Evolutionary conservation across 2,329 filamentous ascomycete species (phyloP).

Genomic region (Colletotrichum brevisporum): DNA sequence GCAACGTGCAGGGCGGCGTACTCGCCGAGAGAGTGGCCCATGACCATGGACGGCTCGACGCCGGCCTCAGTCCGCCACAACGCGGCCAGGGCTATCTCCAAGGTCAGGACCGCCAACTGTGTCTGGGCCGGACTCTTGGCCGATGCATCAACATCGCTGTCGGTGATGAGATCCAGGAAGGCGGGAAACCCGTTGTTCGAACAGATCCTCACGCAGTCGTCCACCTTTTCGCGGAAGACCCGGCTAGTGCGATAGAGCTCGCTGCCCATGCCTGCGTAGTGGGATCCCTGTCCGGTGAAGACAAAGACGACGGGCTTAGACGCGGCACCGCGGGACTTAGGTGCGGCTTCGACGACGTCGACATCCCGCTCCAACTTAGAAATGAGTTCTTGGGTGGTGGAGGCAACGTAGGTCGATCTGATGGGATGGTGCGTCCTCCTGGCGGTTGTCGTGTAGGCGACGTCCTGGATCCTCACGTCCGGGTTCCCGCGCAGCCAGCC

Average conservation of each 20-base stretch:
- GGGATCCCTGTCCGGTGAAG: slow-evolving; percentile 54
- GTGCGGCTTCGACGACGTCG: neutral
- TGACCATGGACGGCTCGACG: slow-evolving; percentile 46
- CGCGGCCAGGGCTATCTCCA: slow-evolving; percentile 50
- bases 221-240: slow-evolving; percentile 49
- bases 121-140: slow-evolving; percentile 8
- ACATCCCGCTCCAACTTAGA: neutral
- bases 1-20: slow-evolving; percentile 50
- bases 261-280: slow-evolving; percentile 50
- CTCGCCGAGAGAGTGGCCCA: slow-evolving; percentile 45
- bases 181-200: slow-evolving; percentile 52
- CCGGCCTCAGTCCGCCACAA: slow-evolving; percentile 48
- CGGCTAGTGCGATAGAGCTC: slow-evolving; percentile 45
- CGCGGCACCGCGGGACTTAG: neutral
- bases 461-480: neutral
- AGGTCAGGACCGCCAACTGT: slow-evolving; percentile 56
- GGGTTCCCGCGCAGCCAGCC: slow-evolving; percentile 14
- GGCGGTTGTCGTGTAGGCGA: slow-evolving; percentile 27
- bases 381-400: neutral
- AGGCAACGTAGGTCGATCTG: neutral
- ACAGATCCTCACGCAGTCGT: slow-evolving; percentile 49
- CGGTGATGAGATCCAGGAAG: slow-evolving; percentile 55
- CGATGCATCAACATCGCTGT: slow-evolving; percentile 29
- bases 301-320: slow-evolving; percentile 51
- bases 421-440: slow-evolving; percentile 14